Evolutionary conservation across 805 yeast species (phyloP), one percentile per base, ranked within the genome.

Genomic region (Lipomyces japonicus): DNA sequence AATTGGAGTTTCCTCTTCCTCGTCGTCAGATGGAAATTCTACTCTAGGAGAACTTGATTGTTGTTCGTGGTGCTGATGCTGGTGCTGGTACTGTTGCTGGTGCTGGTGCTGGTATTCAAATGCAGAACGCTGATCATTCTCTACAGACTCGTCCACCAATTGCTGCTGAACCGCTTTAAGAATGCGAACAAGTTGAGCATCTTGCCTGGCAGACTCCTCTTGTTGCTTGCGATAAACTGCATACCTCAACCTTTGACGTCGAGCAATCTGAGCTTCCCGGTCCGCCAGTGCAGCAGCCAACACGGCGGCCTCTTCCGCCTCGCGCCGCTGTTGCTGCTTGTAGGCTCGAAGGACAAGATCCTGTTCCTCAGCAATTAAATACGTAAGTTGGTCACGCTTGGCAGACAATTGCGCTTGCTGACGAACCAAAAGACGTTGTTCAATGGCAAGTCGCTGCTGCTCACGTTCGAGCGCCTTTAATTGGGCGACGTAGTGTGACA

Each of bases 341-440:
- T 50, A 38, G 6, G 57, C 57, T 4, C 58, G 57, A 28, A 59
- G 44, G n/a, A 59, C 61, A 16, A 59, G 58, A 43, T 59, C 58
- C 46, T 59, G 63, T 39, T 59, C 63, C 39, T 58, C 50, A 14
- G 63, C 63, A 28, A 59, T 59, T 28, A 59, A 34, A 28, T 51
- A 59, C 31, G 56, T 50, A 36, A 59, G 40, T 26, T 60, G 62
- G 26, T 59, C 59, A 16, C 60, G 46, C 44, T 61, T 57, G 10
- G 55, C 46, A 22, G 58, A 45, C 14, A 59, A 53, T 28, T 58
- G 58, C 18, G 46, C 32, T 30, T 48, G 55, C 22, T 48, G 46
- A 10, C 58, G 59, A 9, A 36, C 43, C 14, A 59, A 48, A 16
- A 48, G 51, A 22, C 44, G 48, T 40, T 53, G 54, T 39, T 57